These are phyloP conservation scores for Coemansia sp. DNA, from an alignment of 192 early-diverging fungal genomes.

Conservation along the genomic window DNA sequence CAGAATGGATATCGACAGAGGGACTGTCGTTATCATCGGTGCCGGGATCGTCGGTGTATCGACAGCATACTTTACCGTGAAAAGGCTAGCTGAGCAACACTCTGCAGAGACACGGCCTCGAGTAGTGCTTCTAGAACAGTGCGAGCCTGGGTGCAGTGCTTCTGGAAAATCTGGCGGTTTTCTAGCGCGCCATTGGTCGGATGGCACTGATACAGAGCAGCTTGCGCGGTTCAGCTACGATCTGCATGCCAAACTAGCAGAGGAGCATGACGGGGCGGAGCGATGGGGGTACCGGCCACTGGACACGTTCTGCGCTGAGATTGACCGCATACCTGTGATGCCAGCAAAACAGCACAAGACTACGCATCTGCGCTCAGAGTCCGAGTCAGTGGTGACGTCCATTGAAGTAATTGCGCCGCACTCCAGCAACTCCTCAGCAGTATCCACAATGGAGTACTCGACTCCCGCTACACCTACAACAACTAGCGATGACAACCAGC, in stretches of 20 bases:
- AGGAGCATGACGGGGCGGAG: conserved; percentile 33
- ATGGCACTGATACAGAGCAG: conserved; percentile 52
- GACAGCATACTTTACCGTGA: conserved; percentile 44
- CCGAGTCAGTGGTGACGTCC: conserved; percentile 42
- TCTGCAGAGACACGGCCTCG: conserved; percentile 25
- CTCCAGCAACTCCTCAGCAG: conserved; percentile 11
- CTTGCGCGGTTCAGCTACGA: conserved; percentile 54
- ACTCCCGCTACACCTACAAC: conserved; percentile 8
- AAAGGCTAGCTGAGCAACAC: conserved; percentile 24
- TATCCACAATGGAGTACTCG: conserved; percentile 24
- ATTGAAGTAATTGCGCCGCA: conserved; percentile 50
- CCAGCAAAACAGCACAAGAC: conserved; percentile 50
- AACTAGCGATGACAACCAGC: conserved; percentile 19
- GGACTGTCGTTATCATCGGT: conserved; percentile 48
- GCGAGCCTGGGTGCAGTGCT: conserved; percentile 49
- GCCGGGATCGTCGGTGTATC: conserved; percentile 50
- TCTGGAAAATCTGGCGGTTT: conserved; percentile 53
- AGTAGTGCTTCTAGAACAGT: conserved; percentile 46
- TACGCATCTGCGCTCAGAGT: conserved; percentile 29
- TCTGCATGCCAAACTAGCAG: conserved; percentile 45
- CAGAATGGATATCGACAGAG: conserved; percentile 19
- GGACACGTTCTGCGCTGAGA: conserved; percentile 48
- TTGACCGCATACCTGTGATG: conserved; percentile 46
- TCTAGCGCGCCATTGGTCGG: conserved; percentile 53
- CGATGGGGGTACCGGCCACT: conserved; percentile 47